Base-by-base conservation (phyloP, 345 rosid genomes). In the Reutealis trisperma region DNA sequence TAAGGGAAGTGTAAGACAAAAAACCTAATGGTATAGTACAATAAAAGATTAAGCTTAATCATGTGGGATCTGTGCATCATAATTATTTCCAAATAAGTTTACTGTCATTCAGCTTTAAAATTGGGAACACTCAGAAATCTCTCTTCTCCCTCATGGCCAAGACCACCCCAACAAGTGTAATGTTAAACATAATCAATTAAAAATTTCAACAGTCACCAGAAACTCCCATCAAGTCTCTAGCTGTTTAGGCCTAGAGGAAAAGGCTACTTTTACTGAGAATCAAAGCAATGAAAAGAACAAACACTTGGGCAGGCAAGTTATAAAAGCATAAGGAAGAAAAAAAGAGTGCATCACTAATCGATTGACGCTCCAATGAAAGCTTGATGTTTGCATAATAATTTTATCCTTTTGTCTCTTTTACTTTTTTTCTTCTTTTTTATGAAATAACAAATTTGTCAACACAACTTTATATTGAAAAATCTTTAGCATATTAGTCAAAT, bases 391-490 rank as follows among this genome's bases (percentile, higher is more conserved):
- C 68, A 64, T 12, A 64, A 37, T 25, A 64, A 32, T 63, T 34
- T 63, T 62, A 4, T n/a, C 27, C 8, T 67, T n/a, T 37, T 37
- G 41, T 37, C 6, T 37, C 41, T 37, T 37, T 1, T 27, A 27
- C 30, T 27, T 27, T 27, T 27, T 45, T 45, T 22, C 52, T 51
- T n/a, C 18, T 21, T 2, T 24, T n/a, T 22, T 3, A 3, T 22
- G 8, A 67, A 44, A 45, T 44, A 22, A 44, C 51, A 66, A 22
- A 44, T 10, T n/a, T 67, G 4, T 45, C 55, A 22, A 25, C 14
- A 66, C 14, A 66, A 10, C 70, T 68, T 68, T 14, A 68, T 25
- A 24, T 68, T 13, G 37, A 69, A 67, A 24, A 54, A 66, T 67
- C 21, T 49, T 44, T 30, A 51, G 30, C 60, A 51, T 52, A 45